Base-by-base conservation (phyloP, 1,284 basidiomycete species). In the Cystobasidium sp. region DNA sequence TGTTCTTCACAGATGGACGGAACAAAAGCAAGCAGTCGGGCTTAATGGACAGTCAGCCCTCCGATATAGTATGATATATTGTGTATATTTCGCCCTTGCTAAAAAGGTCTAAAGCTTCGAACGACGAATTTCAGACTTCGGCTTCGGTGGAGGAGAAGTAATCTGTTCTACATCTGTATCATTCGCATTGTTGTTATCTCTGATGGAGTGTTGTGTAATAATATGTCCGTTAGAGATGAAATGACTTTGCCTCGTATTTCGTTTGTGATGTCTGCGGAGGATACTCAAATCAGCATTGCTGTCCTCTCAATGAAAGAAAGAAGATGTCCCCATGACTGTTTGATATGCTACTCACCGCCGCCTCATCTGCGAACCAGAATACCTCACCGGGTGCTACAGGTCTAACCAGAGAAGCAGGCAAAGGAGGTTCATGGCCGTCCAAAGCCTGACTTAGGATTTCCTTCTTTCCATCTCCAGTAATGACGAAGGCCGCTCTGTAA, bases 281-380 rank as follows among this genome's bases (percentile, higher is more conserved):
- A 20, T 51, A 31, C 31, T 51, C 14, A 51, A 20, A 51, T 14
- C 47, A 51, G 47, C 20, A 51, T 59, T 51, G 14, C 47, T 16
- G 47, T 20, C 47, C 20, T 14, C 47, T 20, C 12, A 8, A 47
- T 18, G 20, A 22, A 16, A 75, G 74, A 41, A 14, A 77, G 47
- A 51, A 1, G 47, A 51, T 51, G 47, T 31, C 31, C 5, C 31
- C 31, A 31, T 3, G 37, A 10, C 14, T 51, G 31, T 16, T 22
- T 16, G 2, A 6, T 31, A 8, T 47, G 41, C 41, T 62, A 75
- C 70, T 65, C 53, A 78, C 86, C 0, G 94, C 93, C 8, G 88
- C 89, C 69, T 92, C 88, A 83, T 95, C 93, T 47, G 91, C 88
- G 83, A 96, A 96, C 93, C 93, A 97, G 83, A 89, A 94, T 20